phyloP scores from a whole-genome alignment of 306 rosid species.

The Prosopis cineraria region DNA sequence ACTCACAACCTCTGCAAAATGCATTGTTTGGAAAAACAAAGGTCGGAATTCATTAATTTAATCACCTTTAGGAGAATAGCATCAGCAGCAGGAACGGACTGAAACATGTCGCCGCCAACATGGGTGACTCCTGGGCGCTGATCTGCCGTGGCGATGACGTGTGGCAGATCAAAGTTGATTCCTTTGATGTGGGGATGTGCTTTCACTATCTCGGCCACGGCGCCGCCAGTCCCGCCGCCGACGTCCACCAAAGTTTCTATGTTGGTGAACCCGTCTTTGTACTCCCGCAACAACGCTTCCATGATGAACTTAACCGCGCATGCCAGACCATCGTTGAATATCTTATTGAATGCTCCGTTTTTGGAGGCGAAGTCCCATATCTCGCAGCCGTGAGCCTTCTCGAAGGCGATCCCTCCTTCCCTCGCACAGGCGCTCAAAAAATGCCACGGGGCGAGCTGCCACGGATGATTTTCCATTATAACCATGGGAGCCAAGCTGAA shows the following conservation, averaged over 20 bases:
- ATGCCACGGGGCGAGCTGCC: constrained; percentile 39
- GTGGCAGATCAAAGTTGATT: constrained; percentile 33
- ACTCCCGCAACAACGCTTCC: constrained; percentile 20
- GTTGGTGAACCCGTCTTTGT: constrained; percentile 29
- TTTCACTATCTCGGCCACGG: background rate
- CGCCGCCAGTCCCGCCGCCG: background rate
- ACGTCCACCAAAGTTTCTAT: background rate
- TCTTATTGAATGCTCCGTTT: constrained; percentile 21
- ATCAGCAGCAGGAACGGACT: constrained; percentile 41
- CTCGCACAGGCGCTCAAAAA: constrained; percentile 33
- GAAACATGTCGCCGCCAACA: constrained; percentile 50
- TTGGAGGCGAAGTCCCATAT: constrained; percentile 37
- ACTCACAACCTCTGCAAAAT: background rate
- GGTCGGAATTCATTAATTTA: background rate
- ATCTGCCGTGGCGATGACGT: constrained; percentile 40
- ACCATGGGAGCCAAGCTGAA: constrained; percentile 26
- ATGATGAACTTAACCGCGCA: constrained; percentile 22
- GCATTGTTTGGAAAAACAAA: no score
- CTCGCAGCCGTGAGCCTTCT: constrained; percentile 36
- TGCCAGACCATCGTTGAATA: constrained; percentile 38
- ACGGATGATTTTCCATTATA: constrained; percentile 19
- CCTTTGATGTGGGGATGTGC: constrained; percentile 5
- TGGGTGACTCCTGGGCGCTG: constrained; percentile 38
- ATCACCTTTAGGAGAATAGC: constrained; percentile 47
- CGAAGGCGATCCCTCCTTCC: constrained; percentile 38